Evolutionary conservation across 2,329 filamentous ascomycete species (phyloP), one percentile per base, ranked within the genome.

Genomic region (Dryadomyces sulphureus): DNA sequence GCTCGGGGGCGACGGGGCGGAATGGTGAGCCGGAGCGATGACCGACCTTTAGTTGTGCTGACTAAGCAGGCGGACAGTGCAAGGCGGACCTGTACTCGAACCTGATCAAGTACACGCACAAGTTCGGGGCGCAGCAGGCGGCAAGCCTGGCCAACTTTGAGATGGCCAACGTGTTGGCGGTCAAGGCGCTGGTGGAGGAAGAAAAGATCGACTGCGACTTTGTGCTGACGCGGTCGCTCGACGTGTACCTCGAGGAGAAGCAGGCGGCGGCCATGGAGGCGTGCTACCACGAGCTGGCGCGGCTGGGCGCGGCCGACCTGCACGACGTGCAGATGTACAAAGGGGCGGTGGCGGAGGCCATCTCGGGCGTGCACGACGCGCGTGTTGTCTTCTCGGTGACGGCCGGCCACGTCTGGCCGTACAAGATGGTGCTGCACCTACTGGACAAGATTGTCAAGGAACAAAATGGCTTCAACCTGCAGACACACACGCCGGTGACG

Each of bases 1-100:
- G 83, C 56, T 88, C 77, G 75, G 84, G 84, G 21, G 84, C 84
- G n/a, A 89, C 84, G 3, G 84, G 84, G n/a, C 65, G 83, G 5
- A 45, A 45, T 47, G 70, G 70, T 41, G 25, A 9, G 40, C n/a
- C n/a, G n/a, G n/a, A n/a, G n/a, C n/a, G n/a, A n/a, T n/a, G n/a
- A n/a, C n/a, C n/a, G n/a, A n/a, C n/a, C n/a, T n/a, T n/a, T n/a
- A n/a, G n/a, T n/a, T n/a, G n/a, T n/a, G n/a, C n/a, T n/a, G n/a
- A n/a, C n/a, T n/a, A n/a, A n/a, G 7, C 25, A 41, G 40, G 42
- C 22, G 70, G 68, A 0, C 69, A 70, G 52, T 63, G 72, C 47
- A 70, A 73, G 54, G 24, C 45, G 1, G 39, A 47, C 30, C 11
- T 24, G 1, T 43, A 47, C 34, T 30, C 19, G 8, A 38, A 38